Evolutionary conservation across 192 early-diverging fungal genomes (phyloP).

Genomic region (Coemansia sp.): DNA sequence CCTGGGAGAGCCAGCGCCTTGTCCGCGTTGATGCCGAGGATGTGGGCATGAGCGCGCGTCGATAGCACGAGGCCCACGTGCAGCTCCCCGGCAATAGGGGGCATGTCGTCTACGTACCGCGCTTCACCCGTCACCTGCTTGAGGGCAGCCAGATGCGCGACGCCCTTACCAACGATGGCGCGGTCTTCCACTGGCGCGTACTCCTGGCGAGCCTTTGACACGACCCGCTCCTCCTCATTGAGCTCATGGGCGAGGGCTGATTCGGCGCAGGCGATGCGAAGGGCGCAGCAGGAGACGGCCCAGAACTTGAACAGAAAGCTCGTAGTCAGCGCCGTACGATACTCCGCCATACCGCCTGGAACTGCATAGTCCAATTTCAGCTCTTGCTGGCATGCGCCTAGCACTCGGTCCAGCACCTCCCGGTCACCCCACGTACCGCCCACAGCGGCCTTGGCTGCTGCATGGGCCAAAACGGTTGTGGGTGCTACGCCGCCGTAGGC

Average conservation of each 20-base stretch:
- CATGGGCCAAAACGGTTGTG: slow-evolving; percentile 59
- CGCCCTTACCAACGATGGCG: slow-evolving; percentile 60
- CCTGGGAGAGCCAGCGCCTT: slow-evolving; percentile 63
- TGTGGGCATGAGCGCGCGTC: slow-evolving; percentile 65
- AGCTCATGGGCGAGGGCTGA: slow-evolving; percentile 15
- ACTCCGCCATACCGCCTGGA: slow-evolving; percentile 71
- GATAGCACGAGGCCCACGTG: slow-evolving; percentile 69
- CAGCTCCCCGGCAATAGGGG: slow-evolving; percentile 63
- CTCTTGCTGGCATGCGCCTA: slow-evolving; percentile 36
- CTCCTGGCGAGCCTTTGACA: slow-evolving; percentile 47
- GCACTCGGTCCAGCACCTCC: slow-evolving; percentile 43
- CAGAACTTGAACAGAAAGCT: slow-evolving; percentile 70
- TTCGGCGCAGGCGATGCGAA: slow-evolving; percentile 12
- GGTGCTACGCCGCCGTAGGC: slow-evolving; percentile 81
- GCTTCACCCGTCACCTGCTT: slow-evolving; percentile 88
- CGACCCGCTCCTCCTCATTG: slow-evolving; percentile 11
- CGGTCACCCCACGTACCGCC: slow-evolving; percentile 62
- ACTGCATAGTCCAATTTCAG: slow-evolving; percentile 53
- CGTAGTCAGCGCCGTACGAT: slow-evolving; percentile 59
- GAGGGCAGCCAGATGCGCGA: slow-evolving; percentile 70
- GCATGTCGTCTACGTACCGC: slow-evolving; percentile 84
- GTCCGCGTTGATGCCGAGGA: slow-evolving; percentile 59
- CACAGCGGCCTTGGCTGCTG: slow-evolving; percentile 39
- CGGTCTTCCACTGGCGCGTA: slow-evolving; percentile 41
- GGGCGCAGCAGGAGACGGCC: slow-evolving; percentile 38